A percentile compares a stretch with the other conserved stretches of the same genome.
phyloP scores from a whole-genome alignment of 257 asterid species.

The Perilla frutescens region DNA sequence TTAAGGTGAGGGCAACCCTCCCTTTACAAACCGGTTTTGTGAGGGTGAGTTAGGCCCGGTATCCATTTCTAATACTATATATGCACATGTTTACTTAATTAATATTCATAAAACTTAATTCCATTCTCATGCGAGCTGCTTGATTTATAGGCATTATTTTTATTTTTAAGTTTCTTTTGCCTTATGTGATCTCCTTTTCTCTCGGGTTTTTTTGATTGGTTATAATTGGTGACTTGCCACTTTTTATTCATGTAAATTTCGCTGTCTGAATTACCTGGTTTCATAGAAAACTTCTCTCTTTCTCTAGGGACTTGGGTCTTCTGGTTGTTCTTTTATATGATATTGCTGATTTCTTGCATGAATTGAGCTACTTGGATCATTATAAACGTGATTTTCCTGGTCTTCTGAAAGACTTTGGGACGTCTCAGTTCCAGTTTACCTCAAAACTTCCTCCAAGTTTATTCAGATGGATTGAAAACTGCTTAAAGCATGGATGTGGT shows the following conservation, averaged over 20 bases:
- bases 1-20: no score
- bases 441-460: conserved; percentile 74
- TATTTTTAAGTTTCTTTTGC: not conserved
- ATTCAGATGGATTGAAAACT: conserved; percentile 89
- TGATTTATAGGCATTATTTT: not conserved
- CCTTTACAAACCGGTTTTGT: no score
- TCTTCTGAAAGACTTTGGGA: conserved; percentile 50
- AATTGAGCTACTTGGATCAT: conserved; percentile 82
- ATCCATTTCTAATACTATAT: no score
- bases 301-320: conserved; percentile 82
- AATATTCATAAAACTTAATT: not conserved
- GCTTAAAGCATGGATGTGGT: conserved; percentile 73
- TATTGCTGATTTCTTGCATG: conserved; percentile 71
- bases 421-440: conserved; percentile 42
- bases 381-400: conserved; percentile 88
- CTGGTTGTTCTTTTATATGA: conserved; percentile 74
- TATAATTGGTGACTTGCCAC: conserved; percentile 11
- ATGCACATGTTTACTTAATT: conserved; percentile 1
- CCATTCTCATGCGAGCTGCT: conserved; percentile 21
- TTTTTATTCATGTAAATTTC: conserved; percentile 18
- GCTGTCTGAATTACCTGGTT: conserved; percentile 25
- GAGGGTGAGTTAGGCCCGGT: no score
- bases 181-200: not conserved
- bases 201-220: conserved; percentile 10
- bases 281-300: conserved; percentile 27